Evolutionary conservation across 768 basidiomycete species (phyloP), one percentile per base, ranked within the genome.

Genomic region (Russula olivacea): DNA sequence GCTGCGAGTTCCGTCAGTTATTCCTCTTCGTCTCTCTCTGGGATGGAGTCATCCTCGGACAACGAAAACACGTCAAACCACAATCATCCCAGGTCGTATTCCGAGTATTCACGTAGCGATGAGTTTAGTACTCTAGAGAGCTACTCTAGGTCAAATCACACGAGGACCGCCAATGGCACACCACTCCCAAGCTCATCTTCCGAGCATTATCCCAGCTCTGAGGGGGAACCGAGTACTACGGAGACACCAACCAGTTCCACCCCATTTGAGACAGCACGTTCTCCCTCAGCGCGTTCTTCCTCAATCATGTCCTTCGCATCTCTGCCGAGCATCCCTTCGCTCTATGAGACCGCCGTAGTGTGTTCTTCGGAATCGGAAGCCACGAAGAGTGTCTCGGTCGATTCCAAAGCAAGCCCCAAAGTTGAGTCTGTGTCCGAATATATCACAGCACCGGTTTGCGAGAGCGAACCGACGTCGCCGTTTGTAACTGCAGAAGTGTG

Each of bases 321-420:
- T 6, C 72, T 85, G 59, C 83, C 84, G 0, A 81, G 80, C 4
- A 85, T 85, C 64, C 84, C 84, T 14, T 84, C 82, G 5, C 71
- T 73, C 59, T 76, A 73, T 61, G 69, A 71, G 60, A 77, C 75
- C 0, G 76, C 74, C 11, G 68, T 69, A 25, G 62, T 71, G 50
- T 72, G 70, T 43, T 61, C 68, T 12, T 71, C 74, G n/a, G 76
- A 76, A 34, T 61, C 38, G 5, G 65, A 62, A 19, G 55, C 66
- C 10, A 61, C 68, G 15, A 59, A 58, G 30, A 68, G 61, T 19
- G 28, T 59, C 5, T 61, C 60, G 9, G 43, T 21, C 7, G 68
- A 58, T 30, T 66, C 59, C 36, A 64, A 68, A 23, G 66, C 58
- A 36, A 61, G 64, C 49, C 57, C 59, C 2, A 61, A 61, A 28